These are phyloP conservation scores for Ceriops zippeliana DNA, from an alignment of 345 rosid species.

Conservation along the genomic window DNA sequence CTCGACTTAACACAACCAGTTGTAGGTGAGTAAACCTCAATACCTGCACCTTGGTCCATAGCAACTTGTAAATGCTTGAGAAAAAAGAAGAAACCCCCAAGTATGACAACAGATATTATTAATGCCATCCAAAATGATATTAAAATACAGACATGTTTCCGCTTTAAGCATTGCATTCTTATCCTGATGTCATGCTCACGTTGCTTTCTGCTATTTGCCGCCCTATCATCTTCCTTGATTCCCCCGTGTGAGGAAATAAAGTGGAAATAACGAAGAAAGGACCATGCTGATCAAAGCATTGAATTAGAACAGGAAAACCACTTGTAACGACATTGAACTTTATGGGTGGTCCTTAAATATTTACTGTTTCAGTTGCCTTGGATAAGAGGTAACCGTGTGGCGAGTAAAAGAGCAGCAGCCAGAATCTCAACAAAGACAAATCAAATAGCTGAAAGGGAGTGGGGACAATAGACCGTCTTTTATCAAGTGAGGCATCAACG, in stretches of 20 bases:
- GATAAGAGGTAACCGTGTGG: slow-evolving; percentile 12
- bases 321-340: not conserved
- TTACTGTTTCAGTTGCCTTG: not conserved
- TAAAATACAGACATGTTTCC: not conserved
- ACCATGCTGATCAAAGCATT: not conserved
- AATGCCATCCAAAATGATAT: too few relatives aligned
- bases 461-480: not conserved
- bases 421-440: not conserved
- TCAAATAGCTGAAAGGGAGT: not conserved
- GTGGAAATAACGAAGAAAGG: slow-evolving; percentile 2
- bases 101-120: too few relatives aligned
- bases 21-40: too few relatives aligned
- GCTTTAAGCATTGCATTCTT: not conserved
- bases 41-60: too few relatives aligned
- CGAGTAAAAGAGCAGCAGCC: not conserved
- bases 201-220: slow-evolving; percentile 5
- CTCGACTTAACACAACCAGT: too few relatives aligned
- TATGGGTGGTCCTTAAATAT: not conserved
- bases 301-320: not conserved
- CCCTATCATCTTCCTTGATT: not conserved
- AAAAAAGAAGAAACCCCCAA: too few relatives aligned
- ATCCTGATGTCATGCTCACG: not conserved
- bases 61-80: too few relatives aligned
- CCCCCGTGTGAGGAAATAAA: slow-evolving; percentile 1
- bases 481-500: slow-evolving; percentile 1